Base-by-base conservation (phyloP, 768 basidiomycete genomes). In the Serendipita sp. region DNA sequence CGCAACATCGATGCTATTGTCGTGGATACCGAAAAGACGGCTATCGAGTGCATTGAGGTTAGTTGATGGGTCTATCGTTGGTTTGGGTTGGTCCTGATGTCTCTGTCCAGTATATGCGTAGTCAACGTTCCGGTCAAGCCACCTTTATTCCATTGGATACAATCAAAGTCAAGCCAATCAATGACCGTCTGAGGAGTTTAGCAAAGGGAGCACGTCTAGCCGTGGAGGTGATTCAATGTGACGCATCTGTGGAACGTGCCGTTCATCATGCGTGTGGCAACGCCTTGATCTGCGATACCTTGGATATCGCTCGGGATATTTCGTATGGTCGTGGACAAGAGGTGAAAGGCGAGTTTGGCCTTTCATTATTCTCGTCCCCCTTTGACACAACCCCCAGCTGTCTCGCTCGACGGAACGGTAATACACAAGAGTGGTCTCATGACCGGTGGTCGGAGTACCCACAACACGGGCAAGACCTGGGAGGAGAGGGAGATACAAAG, bases 71-170 rank as follows among this genome's bases (percentile, higher is more conserved):
- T n/a, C n/a, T n/a, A n/a, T n/a, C n/a, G n/a, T n/a, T n/a, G 26
- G 14, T 26, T 48, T 31, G 7, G 28, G n/a, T 51, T 51, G 31
- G 22, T 41, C 11, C 28, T 28, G n/a, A n/a, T n/a, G n/a, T n/a
- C 58, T 16, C 28, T 20, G 16, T 60, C 43, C 56, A 93, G 87
- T 97, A 96, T 72, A 82, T 99, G 82, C 86, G 92, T 65, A 93
- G 87, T 64, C 92, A 96, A 73, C 87, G 94, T 38, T 84, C 88
- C 0, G 96, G 95, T 1, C 90, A 93, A 74, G 95, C 95, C 13
- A 99, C 96, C 0, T 98, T 98, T 75, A 88, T 99, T 50, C 96
- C 96, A 0, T 84, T 99, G n/a, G 95, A 98, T 71, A 94, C 92
- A 7, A 95, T 98, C 67, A 90, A 92, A 70, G 86, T 87, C 34